phyloP scores from a whole-genome alignment of 2,329 filamentous ascomycete species.

The Lecanoromycetidae sp. region DNA sequence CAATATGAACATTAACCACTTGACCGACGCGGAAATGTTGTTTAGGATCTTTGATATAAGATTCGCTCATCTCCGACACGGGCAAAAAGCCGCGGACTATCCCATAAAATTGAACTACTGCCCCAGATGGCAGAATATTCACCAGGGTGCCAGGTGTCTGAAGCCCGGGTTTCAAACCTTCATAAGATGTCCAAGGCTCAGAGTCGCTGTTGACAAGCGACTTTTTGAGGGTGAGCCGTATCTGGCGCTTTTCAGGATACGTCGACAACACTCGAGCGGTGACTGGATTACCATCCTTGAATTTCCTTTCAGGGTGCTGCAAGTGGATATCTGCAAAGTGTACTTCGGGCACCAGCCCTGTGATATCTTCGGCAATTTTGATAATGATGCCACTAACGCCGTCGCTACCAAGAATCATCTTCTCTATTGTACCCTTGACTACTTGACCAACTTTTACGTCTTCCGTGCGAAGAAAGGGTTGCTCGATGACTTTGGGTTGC shows the following conservation, averaged over 20 bases:
- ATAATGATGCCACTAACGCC: conserved; percentile 73
- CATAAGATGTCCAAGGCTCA: conserved; percentile 64
- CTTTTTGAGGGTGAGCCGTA: conserved; percentile 89
- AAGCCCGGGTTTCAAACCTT: conserved; percentile 59
- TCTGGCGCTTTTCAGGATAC: conserved; percentile 57
- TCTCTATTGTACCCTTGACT: conserved; percentile 73
- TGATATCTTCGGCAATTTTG: conserved; percentile 73
- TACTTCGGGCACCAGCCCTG: conserved; percentile 74
- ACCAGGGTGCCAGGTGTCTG: conserved; percentile 79
- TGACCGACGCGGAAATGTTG: conserved; percentile 86
- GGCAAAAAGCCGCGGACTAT: conserved; percentile 74
- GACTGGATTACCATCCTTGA: conserved; percentile 71
- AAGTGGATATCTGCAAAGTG: conserved; percentile 81
- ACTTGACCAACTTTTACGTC: conserved; percentile 73
- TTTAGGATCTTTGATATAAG: conserved; percentile 76
- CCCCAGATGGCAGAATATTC: conserved; percentile 65
- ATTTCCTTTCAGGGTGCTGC: conserved; percentile 92
- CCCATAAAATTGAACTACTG: conserved; percentile 87
- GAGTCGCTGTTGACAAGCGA: conserved; percentile 81
- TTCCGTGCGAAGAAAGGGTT: conserved; percentile 81
- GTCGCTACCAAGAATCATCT: conserved; percentile 63
- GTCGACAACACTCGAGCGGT: conserved; percentile 77
- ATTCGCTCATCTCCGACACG: conserved; percentile 94
- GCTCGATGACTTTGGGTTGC: conserved; percentile 68
- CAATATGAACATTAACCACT: conserved; percentile 79